Evolutionary conservation across 2,329 filamentous ascomycete species (phyloP), one percentile per base, ranked within the genome.

Genomic region (Stemphylium vesicarium): DNA sequence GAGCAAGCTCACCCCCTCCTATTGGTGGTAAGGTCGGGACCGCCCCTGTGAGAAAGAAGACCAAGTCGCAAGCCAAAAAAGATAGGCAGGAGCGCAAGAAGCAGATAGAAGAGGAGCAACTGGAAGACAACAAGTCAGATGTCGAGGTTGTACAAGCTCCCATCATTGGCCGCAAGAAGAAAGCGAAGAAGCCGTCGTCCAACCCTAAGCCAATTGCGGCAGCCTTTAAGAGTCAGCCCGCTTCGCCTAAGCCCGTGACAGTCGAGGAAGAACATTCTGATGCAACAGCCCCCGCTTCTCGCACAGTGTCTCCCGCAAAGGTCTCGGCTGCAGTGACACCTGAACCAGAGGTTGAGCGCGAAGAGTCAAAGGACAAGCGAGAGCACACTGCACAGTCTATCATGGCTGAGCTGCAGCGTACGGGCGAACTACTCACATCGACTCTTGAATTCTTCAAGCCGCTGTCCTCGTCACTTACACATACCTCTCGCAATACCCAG

Each of bases 141-240:
- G 57, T 68, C 58, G 84, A 86, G 59, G 72, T 77, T n/a, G 78
- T 81, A 9, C 80, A 84, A 62, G 91, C 86, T 7, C 91, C 91
- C 0, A 89, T 96, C 36, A 73, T 92, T 43, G 89, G 89, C 31
- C 85, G 91, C 47, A 92, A 92, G 80, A 94, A 92, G 81, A 95
- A 94, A 78, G 85, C 90, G 72, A 92, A 90, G 80, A 94, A 92
- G 76, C 66, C 72, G 60, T 71, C 65, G 54, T 74, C 37, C 40
- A 72, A 38, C 18, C 48, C 65, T 1, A 74, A 73, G 40, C 55
- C 63, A 22, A 45, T 64, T 10, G 50, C 58, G 16, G 59, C 64
- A 32, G 51, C 59, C 10, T 61, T 60, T 10, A 71, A 69, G 37
- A 71, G 61, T 40, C 68, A 68, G 36, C 65, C 71, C 15, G 64